Evolutionary conservation across 768 basidiomycete species (phyloP).

Genomic region (Amanita rimosa): DNA sequence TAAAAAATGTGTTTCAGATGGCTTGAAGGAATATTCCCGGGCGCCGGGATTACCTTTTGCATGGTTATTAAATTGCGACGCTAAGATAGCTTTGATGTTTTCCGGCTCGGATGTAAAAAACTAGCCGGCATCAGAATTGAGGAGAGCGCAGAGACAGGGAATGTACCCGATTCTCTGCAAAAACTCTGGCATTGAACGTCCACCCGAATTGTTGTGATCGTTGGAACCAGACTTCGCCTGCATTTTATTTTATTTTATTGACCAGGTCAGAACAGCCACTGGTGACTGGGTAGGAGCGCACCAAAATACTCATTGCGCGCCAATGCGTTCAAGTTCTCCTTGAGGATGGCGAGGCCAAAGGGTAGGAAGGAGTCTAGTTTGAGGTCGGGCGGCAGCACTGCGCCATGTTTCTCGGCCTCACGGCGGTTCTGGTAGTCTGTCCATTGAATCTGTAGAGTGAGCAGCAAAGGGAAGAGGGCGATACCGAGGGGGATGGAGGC

Average conservation of each 20-base stretch:
- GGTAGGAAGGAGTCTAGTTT: slow-evolving; percentile 12
- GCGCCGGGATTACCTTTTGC: slow-evolving; percentile 24
- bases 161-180: slow-evolving; percentile 22
- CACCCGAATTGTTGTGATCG: slow-evolving; percentile 20
- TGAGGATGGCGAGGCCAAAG: slow-evolving; percentile 13
- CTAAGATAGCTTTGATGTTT: slow-evolving; percentile 37
- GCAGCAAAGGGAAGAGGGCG: slow-evolving; percentile 8
- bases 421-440: slow-evolving; percentile 9
- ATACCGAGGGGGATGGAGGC: slow-evolving; percentile 5
- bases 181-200: slow-evolving; percentile 17
- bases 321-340: slow-evolving; percentile 11
- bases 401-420: slow-evolving; percentile 16
- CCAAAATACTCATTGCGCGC: slow-evolving; percentile 20
- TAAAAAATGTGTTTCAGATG: not conserved
- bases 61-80: slow-evolving; percentile 36
- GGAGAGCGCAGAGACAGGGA: not conserved
- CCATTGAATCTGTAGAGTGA: slow-evolving; percentile 9
- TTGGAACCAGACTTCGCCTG: slow-evolving; percentile 19
- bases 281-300: slow-evolving; percentile 6
- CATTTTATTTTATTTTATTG: too few relatives aligned
- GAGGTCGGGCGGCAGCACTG: slow-evolving; percentile 16
- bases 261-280: not conserved
- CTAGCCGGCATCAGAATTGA: slow-evolving; percentile 12
- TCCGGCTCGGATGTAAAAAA: slow-evolving; percentile 33
- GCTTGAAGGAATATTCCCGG: not conserved